phyloP scores from a whole-genome alignment of 805 yeast species.

The Metschnikowia rubicola region DNA sequence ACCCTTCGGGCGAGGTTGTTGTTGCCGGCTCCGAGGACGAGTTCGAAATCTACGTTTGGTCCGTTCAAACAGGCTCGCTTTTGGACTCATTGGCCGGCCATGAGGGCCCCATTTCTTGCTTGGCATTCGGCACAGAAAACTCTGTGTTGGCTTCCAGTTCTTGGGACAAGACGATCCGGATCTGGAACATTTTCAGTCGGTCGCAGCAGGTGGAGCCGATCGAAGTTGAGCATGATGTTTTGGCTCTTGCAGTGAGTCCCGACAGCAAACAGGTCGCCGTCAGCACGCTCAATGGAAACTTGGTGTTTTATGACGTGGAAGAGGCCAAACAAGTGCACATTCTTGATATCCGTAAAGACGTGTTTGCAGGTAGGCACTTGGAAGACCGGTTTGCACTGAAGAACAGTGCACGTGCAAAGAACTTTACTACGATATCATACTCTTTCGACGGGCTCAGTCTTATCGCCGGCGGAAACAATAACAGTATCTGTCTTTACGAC shows the following conservation, averaged over 20 bases:
- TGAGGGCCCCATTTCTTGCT: slow-evolving; percentile 89
- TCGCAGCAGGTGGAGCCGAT: slow-evolving; percentile 88
- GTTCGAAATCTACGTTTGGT: slow-evolving; percentile 92
- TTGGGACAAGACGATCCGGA: slow-evolving; percentile 92
- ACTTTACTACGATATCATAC: slow-evolving; percentile 75
- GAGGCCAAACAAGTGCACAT: slow-evolving; percentile 75
- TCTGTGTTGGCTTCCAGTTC: slow-evolving; percentile 81
- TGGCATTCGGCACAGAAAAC: slow-evolving; percentile 80
- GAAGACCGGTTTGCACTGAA: slow-evolving; percentile 79
- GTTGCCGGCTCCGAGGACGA: slow-evolving; percentile 92
- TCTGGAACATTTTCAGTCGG: slow-evolving; percentile 91
- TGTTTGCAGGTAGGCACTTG: slow-evolving; percentile 77
- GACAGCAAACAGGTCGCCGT: slow-evolving; percentile 92
- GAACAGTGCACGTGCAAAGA: slow-evolving; percentile 79
- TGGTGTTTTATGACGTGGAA: slow-evolving; percentile 79
- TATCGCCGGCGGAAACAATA: slow-evolving; percentile 91
- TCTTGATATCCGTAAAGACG: slow-evolving; percentile 83
- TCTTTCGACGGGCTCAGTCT: slow-evolving; percentile 86
- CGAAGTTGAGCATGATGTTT: slow-evolving; percentile 77
- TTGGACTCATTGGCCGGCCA: slow-evolving; percentile 89
- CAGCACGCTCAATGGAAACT: slow-evolving; percentile 83
- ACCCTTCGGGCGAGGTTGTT: slow-evolving; percentile 94
- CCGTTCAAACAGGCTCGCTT: slow-evolving; percentile 91
- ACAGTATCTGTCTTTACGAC: slow-evolving; percentile 88
- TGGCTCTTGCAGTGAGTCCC: slow-evolving; percentile 80